These are phyloP conservation scores for Sphagnum fallax DNA, from an alignment of 228 moss, liverwort and hornwort species.

Conservation along the genomic window DNA sequence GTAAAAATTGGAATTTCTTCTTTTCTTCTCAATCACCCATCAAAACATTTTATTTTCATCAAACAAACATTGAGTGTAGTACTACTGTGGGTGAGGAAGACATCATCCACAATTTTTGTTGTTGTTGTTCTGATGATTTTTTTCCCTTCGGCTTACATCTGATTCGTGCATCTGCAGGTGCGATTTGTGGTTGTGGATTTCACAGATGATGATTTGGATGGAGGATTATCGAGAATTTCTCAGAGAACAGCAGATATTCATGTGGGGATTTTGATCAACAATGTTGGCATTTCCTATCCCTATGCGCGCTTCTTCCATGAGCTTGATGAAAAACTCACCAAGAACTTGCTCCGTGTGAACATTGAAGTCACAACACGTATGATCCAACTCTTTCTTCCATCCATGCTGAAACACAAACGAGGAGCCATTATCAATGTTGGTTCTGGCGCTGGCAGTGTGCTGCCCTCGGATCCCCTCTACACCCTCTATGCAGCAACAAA, in stretches of 20 bases:
- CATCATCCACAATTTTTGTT: not conserved
- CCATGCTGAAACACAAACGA: slow-evolving; percentile 57
- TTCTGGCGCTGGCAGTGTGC: slow-evolving; percentile 54
- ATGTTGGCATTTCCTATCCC: slow-evolving; percentile 68
- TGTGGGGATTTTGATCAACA: slow-evolving; percentile 66
- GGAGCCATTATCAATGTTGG: slow-evolving; percentile 67
- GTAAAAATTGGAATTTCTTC: not conserved
- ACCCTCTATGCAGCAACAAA: slow-evolving; percentile 65
- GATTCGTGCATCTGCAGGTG: slow-evolving; percentile 24
- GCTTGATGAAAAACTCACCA: slow-evolving; percentile 47
- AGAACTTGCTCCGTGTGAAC: slow-evolving; percentile 57
- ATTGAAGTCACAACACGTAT: slow-evolving; percentile 65
- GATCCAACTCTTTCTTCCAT: slow-evolving; percentile 55
- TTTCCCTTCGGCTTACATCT: not conserved
- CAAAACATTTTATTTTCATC: too few relatives aligned
- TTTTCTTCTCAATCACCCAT: not conserved
- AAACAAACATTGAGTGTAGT: not conserved
- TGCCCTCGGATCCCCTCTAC: slow-evolving; percentile 70
- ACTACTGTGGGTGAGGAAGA: not conserved
- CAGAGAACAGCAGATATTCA: slow-evolving; percentile 40
- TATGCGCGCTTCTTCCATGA: slow-evolving; percentile 72
- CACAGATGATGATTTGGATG: slow-evolving; percentile 60
- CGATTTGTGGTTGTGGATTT: slow-evolving; percentile 65
- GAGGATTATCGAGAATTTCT: slow-evolving; percentile 39
- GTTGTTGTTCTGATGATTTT: not conserved